These are phyloP conservation scores for Pseudopediastrum boryanum DNA, from an alignment of 139 green algal species.

Conservation along the genomic window DNA sequence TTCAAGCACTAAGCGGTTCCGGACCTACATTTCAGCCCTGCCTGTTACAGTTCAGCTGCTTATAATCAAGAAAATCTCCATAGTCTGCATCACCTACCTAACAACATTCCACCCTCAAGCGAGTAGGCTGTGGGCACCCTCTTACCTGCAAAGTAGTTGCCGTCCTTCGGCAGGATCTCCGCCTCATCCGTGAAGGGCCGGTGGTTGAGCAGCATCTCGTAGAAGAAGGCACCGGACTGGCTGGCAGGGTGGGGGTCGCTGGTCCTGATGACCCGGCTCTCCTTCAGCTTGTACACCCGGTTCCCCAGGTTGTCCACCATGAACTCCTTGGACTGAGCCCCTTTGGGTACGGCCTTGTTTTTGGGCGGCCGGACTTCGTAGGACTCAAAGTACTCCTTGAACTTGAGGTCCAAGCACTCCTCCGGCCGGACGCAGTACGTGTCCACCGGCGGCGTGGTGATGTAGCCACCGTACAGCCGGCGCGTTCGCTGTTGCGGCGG, in stretches of 20 bases:
- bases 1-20: too few species aligned
- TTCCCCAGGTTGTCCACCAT: neutral
- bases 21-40: too few species aligned
- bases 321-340: neutral
- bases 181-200: neutral
- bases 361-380: neutral
- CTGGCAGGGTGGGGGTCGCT: neutral
- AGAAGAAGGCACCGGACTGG: neutral
- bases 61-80: too few species aligned
- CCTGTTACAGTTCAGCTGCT: too few species aligned
- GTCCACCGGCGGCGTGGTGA: neutral
- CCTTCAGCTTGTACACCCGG: neutral
- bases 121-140: too few species aligned
- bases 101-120: too few species aligned
- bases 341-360: neutral
- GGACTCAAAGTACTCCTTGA: neutral
- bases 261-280: neutral
- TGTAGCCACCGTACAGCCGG: neutral
- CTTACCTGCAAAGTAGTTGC: constrained; percentile 2
- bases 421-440: neutral
- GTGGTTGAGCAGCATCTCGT: neutral
- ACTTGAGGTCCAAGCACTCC: neutral
- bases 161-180: neutral
- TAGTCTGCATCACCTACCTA: too few species aligned
- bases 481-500: neutral